Evolutionary conservation across 2,329 filamentous ascomycete genomes (phyloP).

Genomic region (Fusarium mexicanum): DNA sequence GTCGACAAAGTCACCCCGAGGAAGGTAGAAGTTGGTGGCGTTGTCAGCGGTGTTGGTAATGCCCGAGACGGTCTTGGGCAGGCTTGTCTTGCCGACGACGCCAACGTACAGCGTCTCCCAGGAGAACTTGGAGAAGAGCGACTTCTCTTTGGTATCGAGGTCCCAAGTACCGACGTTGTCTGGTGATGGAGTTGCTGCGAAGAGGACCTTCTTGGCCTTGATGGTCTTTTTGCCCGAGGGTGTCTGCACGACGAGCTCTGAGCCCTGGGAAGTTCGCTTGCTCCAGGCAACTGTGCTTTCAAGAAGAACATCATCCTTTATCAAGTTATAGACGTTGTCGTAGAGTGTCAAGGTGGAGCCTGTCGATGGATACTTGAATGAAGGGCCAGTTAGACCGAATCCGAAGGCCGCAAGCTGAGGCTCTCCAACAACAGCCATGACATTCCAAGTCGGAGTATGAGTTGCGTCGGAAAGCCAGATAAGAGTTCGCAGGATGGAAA

Average conservation of each 20-base stretch:
- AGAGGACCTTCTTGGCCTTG: slow-evolving; percentile 42
- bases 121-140: slow-evolving; percentile 41
- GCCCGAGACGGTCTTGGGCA: background rate
- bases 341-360: slow-evolving; percentile 18
- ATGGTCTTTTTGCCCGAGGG: slow-evolving; percentile 14
- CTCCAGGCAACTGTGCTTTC: slow-evolving; percentile 18
- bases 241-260: slow-evolving; percentile 19
- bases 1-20: slow-evolving; percentile 8
- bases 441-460: slow-evolving; percentile 14
- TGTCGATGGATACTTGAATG: slow-evolving; percentile 19
- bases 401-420: slow-evolving; percentile 19
- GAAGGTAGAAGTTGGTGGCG: slow-evolving; percentile 5
- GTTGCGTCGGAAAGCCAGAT: slow-evolving; percentile 19
- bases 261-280: background rate
- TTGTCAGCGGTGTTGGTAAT: slow-evolving; percentile 24
- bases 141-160: slow-evolving; percentile 36
- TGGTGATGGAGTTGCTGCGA: slow-evolving; percentile 42
- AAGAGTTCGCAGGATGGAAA: slow-evolving; percentile 7
- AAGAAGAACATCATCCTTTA: slow-evolving; percentile 17
- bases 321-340: slow-evolving; percentile 7
- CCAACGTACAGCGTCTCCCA: slow-evolving; percentile 37
- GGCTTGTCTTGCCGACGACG: slow-evolving; percentile 32
- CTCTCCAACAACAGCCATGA: slow-evolving; percentile 23
- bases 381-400: background rate
- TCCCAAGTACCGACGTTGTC: slow-evolving; percentile 41